Evolutionary conservation across 345 rosid species (phyloP), one percentile per base, ranked within the genome.

Genomic region (Rubroshorea leprosula): DNA sequence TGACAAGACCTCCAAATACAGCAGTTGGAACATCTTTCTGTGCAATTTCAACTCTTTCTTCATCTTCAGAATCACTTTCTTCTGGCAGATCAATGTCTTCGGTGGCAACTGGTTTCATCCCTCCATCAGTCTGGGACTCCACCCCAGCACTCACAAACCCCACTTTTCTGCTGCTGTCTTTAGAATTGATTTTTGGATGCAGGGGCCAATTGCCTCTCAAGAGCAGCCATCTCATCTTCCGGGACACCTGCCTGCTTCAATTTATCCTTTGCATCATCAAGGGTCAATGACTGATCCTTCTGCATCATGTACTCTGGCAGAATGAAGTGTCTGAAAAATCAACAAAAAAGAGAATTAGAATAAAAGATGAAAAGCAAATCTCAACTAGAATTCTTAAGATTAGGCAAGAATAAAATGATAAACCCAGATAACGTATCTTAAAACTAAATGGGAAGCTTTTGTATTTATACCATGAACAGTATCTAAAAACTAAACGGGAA

Each of bases 71-170:
- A 24, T 89, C 98, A 3, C 89, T 86, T 63, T 80, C 96, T 0
- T 85, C 90, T 0, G 96, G 95, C 53, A 93, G 80, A 62, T 89
- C 92, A 9, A 93, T 90, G 48, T 93, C 97, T 74, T 93, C 99
- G 0, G 68, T 62, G 58, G 70, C 83, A 9, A 61, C 58, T 25
- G 70, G 54, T 51, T 63, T 82, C 4, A 56, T 17, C 48, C 65
- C 82, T 31, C 75, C 80, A 43, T 82, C 89, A 0, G 85, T 27
- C 69, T 78, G 84, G 2, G 96, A 65, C 58, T 78, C 84, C 39
- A 83, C 83, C 45, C 96, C 99, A 23, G 96, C 97, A 51, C 96
- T 93, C 60, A 87, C 97, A 25, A 93, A 93, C 18, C 99, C 96
- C n/a, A 93, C 77, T 45, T 35, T 74, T 58, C 85, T 75, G 58